Conservation (phyloP, 129 eudicot species). For the Erigeron canadensis region DNA sequence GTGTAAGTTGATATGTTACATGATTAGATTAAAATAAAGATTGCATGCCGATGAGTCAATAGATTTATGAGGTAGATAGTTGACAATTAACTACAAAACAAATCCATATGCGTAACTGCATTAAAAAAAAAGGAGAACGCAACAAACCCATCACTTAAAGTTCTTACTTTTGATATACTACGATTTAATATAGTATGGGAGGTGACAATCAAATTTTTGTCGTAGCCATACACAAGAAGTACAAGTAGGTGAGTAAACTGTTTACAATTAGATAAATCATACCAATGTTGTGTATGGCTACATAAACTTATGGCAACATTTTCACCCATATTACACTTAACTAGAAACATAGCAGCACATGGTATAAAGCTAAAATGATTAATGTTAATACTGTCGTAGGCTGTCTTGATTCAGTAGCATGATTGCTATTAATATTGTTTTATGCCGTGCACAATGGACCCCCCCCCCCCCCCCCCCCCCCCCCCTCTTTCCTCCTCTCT, state of each 20-base stretch:
- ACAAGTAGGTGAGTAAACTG: no score
- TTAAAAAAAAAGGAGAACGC: background rate
- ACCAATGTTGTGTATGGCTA: background rate
- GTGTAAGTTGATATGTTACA: conserved; percentile 11
- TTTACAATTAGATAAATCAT: no score
- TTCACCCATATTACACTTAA: background rate
- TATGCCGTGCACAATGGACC: no score
- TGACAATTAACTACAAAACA: conserved; percentile 16
- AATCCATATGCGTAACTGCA: background rate
- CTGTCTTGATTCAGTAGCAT: background rate
- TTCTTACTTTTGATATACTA: no score
- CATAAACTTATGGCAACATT: background rate
- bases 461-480: no score
- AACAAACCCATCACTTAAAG: no score
- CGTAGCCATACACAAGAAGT: no score
- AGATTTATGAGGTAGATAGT: conserved; percentile 10
- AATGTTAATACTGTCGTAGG: no score
- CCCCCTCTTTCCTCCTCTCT: no score
- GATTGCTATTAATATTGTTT: background rate
- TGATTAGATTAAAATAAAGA: conserved; percentile 7
- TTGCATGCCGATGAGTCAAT: conserved; percentile 18
- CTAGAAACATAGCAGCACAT: background rate
- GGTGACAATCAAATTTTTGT: no score
- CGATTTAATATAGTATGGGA: no score
- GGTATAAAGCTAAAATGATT: background rate